Percentiles rank a stretch among this genome's conserved stretches.
Evolutionary conservation across 2,329 filamentous ascomycete genomes (phyloP).

Genomic region (Fusarium goolgardi): DNA sequence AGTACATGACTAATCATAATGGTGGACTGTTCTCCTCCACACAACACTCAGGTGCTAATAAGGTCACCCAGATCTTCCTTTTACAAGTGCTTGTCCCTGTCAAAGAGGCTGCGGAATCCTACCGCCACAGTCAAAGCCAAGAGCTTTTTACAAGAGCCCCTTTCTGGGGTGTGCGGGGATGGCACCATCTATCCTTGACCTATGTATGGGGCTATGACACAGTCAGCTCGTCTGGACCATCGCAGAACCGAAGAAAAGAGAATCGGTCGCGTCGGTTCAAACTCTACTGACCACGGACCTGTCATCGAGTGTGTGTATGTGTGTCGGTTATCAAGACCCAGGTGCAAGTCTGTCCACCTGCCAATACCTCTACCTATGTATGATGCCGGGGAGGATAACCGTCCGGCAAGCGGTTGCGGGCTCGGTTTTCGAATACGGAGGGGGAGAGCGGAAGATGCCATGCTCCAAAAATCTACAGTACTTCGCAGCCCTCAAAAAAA

Average conservation of each 20-base stretch:
- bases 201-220: constrained; percentile 11
- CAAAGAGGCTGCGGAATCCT: constrained; percentile 47
- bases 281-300: constrained; percentile 19
- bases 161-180: constrained; percentile 42
- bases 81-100: constrained; percentile 30
- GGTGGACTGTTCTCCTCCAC: background rate
- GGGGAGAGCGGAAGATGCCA: constrained; percentile 24
- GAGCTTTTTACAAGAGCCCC: constrained; percentile 39
- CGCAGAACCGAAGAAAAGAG: constrained; percentile 28
- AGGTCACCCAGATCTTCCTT: constrained; percentile 33
- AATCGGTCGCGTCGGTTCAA: constrained; percentile 40
- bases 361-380: constrained; percentile 14
- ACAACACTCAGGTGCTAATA: background rate
- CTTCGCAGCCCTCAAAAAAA: background rate
- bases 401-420: constrained; percentile 1
- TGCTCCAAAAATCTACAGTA: constrained; percentile 4
- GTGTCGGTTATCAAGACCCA: constrained; percentile 4
- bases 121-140: constrained; percentile 45
- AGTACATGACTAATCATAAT: background rate
- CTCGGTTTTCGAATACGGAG: constrained; percentile 4
- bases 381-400: background rate
- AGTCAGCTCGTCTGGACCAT: constrained; percentile 20
- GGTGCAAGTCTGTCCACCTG: constrained; percentile 12
- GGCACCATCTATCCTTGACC: constrained; percentile 18
- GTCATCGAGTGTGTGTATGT: constrained; percentile 1